Conservation (phyloP, 2,329 filamentous ascomycete species). For the Aspergillus puulaauensis region DNA sequence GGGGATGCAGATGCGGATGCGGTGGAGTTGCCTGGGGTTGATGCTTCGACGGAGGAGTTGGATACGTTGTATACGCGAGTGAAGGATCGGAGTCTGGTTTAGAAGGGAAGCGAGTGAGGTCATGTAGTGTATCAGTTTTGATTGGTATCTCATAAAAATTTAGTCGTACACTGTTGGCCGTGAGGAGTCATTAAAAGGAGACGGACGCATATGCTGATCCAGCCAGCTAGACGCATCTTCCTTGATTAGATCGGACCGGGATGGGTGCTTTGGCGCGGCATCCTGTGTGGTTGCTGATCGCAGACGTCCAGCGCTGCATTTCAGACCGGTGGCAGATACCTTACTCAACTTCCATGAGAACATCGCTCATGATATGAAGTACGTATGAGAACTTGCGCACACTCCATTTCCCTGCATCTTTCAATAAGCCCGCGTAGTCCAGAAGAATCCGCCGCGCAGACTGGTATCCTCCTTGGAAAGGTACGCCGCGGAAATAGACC, state of each 20-base stretch:
- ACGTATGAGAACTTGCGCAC: slow-evolving; percentile 52
- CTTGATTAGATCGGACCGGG: not conserved
- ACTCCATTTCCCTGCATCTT: slow-evolving; percentile 54
- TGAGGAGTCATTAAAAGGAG: not conserved
- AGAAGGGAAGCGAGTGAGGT: not conserved
- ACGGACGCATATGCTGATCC: not conserved
- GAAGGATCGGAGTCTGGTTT: slow-evolving; percentile 12
- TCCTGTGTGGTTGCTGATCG: not conserved
- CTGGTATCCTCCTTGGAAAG: slow-evolving; percentile 51
- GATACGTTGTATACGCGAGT: slow-evolving; percentile 14
- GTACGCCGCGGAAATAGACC: slow-evolving; percentile 49
- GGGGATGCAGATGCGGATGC: not conserved
- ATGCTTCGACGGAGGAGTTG: slow-evolving; percentile 19
- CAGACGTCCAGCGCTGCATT: not conserved
- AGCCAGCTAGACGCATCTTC: not conserved
- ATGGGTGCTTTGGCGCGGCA: not conserved
- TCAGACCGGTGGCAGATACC: not conserved
- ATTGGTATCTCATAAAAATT: slow-evolving; percentile 2
- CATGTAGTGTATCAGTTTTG: not conserved
- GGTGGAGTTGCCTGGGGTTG: slow-evolving; percentile 12
- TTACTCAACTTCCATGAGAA: slow-evolving; percentile 38
- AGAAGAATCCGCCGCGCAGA: slow-evolving; percentile 52
- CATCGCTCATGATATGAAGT: slow-evolving; percentile 56
- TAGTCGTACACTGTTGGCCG: not conserved
- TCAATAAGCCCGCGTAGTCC: slow-evolving; percentile 54